Evolutionary conservation across 1,284 basidiomycete species (phyloP).

Genomic region (Tilletia horrida): DNA sequence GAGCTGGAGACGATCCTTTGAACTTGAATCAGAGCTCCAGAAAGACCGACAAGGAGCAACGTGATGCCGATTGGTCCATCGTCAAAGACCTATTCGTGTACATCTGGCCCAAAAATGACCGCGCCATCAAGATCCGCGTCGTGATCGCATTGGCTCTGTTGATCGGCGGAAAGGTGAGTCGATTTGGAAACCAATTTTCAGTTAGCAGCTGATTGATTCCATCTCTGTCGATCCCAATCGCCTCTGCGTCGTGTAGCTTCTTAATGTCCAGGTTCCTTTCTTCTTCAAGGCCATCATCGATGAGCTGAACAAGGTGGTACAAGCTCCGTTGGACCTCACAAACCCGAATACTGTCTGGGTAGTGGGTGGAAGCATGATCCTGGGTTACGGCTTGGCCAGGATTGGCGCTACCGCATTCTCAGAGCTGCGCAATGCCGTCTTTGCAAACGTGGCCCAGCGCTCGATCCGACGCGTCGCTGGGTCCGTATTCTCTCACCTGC

Average conservation of each 20-base stretch:
- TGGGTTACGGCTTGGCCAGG: constrained; percentile 87
- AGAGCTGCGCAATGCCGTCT: constrained; percentile 90
- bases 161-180: constrained; percentile 75
- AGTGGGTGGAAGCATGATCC: constrained; percentile 78
- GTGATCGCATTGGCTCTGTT: constrained; percentile 77
- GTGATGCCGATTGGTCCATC: constrained; percentile 60
- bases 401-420: constrained; percentile 84
- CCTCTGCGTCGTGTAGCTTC: constrained; percentile 59
- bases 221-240: neutral
- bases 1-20: constrained; percentile 41
- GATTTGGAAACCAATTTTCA: neutral
- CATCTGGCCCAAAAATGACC: constrained; percentile 63
- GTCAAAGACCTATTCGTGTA: constrained; percentile 61
- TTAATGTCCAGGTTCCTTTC: constrained; percentile 96
- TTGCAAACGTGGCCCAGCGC: constrained; percentile 89
- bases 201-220: no score
- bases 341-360: constrained; percentile 81
- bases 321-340: constrained; percentile 65
- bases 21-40: constrained; percentile 33
- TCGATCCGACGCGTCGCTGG: constrained; percentile 89
- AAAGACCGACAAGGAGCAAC: constrained; percentile 37
- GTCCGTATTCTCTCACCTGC: constrained; percentile 87
- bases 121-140: constrained; percentile 66
- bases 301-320: constrained; percentile 64
- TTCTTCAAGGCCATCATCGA: constrained; percentile 93